Base-by-base conservation (phyloP, 164 flowering plant genomes). In the Piper longum region DNA sequence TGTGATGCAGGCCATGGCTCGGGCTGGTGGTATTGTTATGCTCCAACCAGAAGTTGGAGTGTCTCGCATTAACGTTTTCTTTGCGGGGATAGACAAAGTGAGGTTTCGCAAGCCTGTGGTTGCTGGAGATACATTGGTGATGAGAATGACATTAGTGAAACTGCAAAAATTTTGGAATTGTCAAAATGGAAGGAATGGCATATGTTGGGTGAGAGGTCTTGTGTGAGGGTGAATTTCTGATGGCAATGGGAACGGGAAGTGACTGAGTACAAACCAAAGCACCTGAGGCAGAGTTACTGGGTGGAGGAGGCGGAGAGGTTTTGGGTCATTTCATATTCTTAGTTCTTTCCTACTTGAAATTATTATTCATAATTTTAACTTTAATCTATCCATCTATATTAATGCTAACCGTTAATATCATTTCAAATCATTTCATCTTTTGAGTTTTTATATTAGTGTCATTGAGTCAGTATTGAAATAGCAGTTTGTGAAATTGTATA, bases 181-280 rank as follows among this genome's bases (percentile, higher is more conserved):
- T 88, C 36, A 92, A 89, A 70, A 83, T 92, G 98, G 97, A 85
- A 72, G 97, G 98, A 16, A 88, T 88, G 74, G 96, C 98, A 56
- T 90, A 86, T 67, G 98, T 92, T 41, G 98, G 96, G 36, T 1
- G 36, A 42, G 93, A 88, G 18, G 75, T 92, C 40, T 97, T 89
- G 2, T 92, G 98, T n/a, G 96, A 92, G 73, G 98, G 96, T 5
- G 98, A 92, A 78, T 92, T 92, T 74, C 74, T 89, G 82, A 79
- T 92, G 90, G 96, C 98, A 57, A 84, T 72, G 42, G 86, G 96
- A 4, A 76, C n/a, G n/a, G n/a, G n/a, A n/a, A n/a, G n/a, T n/a
- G n/a, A n/a, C n/a, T n/a, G n/a, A n/a, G n/a, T n/a, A n/a, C n/a
- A n/a, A n/a, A n/a, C n/a, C n/a, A n/a, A n/a, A n/a, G n/a, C n/a